These are phyloP conservation scores for Dendrobium chrysotoxum DNA, from an alignment of 106 monocot genomes.

Conservation along the genomic window DNA sequence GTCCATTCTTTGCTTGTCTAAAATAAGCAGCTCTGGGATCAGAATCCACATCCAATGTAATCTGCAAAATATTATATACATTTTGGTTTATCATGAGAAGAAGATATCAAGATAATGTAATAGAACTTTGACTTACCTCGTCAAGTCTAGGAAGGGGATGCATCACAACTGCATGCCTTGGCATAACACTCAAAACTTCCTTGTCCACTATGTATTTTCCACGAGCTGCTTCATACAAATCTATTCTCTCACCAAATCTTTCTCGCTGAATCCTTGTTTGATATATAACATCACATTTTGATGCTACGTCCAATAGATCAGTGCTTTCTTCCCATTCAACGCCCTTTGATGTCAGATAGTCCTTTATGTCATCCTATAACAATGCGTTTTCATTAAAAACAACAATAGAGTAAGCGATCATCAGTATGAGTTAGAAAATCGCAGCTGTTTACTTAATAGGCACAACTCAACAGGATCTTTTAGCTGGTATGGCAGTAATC, in stretches of 20 bases:
- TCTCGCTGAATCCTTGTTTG: constrained; percentile 94
- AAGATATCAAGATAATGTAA: neutral
- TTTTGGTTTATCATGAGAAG: neutral
- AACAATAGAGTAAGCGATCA: too few relatives aligned
- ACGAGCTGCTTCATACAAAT: constrained; percentile 94
- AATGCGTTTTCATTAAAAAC: neutral
- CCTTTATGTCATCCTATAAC: constrained; percentile 91
- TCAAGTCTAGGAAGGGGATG: constrained; percentile 98
- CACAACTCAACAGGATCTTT: too few relatives aligned
- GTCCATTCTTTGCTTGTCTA: constrained; percentile 95
- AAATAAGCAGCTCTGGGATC: constrained; percentile 99
- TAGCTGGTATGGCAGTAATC: neutral
- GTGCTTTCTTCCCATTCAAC: constrained; percentile 93
- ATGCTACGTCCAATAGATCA: constrained; percentile 83
- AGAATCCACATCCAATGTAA: constrained; percentile 76
- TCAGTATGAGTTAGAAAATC: too few relatives aligned
- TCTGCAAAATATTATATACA: constrained; percentile 30
- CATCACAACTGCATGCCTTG: constrained; percentile 89
- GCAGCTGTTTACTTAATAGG: too few relatives aligned
- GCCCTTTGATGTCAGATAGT: constrained; percentile 62
- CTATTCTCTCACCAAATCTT: constrained; percentile 92
- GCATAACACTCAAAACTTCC: constrained; percentile 65
- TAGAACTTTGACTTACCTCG: constrained; percentile 43
- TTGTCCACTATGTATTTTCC: constrained; percentile 91
- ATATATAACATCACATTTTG: constrained; percentile 94